phyloP scores from a whole-genome alignment of 306 rosid genomes.

The Prunus campanulata region DNA sequence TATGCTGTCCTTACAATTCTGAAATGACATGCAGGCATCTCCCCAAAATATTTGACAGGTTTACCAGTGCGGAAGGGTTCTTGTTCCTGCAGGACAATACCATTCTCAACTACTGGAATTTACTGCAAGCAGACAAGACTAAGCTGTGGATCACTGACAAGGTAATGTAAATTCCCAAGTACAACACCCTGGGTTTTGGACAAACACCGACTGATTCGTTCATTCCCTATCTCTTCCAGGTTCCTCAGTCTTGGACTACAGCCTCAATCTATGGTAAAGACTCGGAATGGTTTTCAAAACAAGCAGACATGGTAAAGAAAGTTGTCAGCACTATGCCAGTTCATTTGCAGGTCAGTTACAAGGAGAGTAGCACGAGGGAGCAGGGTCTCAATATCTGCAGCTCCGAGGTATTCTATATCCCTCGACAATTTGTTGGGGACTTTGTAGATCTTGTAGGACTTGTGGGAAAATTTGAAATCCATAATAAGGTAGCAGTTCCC shows the following conservation, averaged over 20 bases:
- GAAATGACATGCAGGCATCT: conserved; percentile 43
- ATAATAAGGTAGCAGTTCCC: conserved; percentile 66
- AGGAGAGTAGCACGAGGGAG: conserved; percentile 31
- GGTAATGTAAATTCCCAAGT: conserved; percentile 35
- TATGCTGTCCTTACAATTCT: neutral
- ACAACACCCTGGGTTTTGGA: neutral
- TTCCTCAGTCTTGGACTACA: conserved; percentile 59
- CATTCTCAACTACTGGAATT: conserved; percentile 74
- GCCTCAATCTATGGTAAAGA: conserved; percentile 34
- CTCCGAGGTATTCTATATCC: conserved; percentile 67
- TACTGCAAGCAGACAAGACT: conserved; percentile 62
- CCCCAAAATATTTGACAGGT: conserved; percentile 62
- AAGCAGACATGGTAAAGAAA: conserved; percentile 61
- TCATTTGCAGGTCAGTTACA: conserved; percentile 70
- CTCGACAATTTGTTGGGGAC: conserved; percentile 53
- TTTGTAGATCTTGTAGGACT: conserved; percentile 66
- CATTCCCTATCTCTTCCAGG: conserved; percentile 32
- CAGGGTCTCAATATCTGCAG: conserved; percentile 46
- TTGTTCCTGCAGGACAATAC: conserved; percentile 66
- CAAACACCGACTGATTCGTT: neutral
- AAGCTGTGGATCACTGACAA: conserved; percentile 71
- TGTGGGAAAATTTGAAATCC: conserved; percentile 53
- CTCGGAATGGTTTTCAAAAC: conserved; percentile 67
- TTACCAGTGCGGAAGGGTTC: conserved; percentile 69
- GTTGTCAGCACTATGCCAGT: conserved; percentile 68